Base-by-base conservation (phyloP, 306 rosid genomes). In the Rosa persica region DNA sequence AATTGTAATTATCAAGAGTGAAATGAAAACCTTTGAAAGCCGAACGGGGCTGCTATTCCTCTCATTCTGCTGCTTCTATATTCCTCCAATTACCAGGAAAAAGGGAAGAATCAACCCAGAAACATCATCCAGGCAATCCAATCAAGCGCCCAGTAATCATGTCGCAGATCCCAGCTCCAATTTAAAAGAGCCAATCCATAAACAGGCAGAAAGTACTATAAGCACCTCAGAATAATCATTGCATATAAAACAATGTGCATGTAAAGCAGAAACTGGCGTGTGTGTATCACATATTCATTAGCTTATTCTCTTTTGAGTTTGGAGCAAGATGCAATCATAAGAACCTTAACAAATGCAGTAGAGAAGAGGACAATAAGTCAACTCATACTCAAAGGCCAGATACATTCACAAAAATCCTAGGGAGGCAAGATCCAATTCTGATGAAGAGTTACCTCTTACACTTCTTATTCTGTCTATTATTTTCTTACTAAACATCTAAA, bases 121-220 rank as follows among this genome's bases (percentile, higher is more conserved):
- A 89, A 87, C 87, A 88, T 88, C 79, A 89, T 87, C 91, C 95
- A 89, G 86, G 87, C 90, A 93, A 89, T 84, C 68, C 87, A 89
- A 90, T 81, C 85, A 80, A 85, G 91, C 70, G 38, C 85, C 93
- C 87, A 84, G 81, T 80, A 82, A 82, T 80, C 90, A 88, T 93
- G 90, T 70, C 97, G 84, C 89, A 85, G 92, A 90, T 87, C 97
- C 94, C 98, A 96, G 97, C 99, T 96, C 99, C 97, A 93, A 93
- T 84, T 90, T 88, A 90, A 86, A 86, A 90, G 96, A 96, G 94
- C 93, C 93, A 91, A 89, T 81, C 86, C 87, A 81, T 22, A 87
- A 85, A 89, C 76, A 90, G 88, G 89, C 86, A 91, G 93, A 87
- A 89, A 85, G 89, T 87, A 89, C 73, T 84, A 91, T 90, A 79